Percentiles rank a stretch among this genome's conserved stretches.
Evolutionary conservation across 805 yeast species (phyloP).

Genomic region (Teunomyces funiuensis): DNA sequence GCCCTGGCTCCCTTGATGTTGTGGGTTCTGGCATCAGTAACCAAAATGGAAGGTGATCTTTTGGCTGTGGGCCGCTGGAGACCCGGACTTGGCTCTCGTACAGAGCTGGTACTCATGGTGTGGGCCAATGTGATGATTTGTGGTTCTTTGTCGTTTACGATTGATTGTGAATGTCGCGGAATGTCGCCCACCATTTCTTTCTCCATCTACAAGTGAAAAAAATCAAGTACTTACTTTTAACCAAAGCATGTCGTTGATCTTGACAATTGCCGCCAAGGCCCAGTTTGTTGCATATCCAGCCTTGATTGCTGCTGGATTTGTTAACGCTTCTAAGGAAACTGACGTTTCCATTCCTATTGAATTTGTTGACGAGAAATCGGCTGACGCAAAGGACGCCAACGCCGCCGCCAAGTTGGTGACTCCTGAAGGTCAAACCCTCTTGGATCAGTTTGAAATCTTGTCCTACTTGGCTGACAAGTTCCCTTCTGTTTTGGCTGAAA

Average conservation of each 20-base stretch:
- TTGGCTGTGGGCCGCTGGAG: constrained; percentile 60
- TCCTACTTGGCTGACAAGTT: constrained; percentile 49
- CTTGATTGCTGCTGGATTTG: constrained; percentile 73
- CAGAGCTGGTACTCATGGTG: constrained; percentile 3
- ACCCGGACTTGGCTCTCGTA: constrained; percentile 1
- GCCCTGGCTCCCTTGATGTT: constrained; percentile 56
- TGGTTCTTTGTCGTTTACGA: too few relatives aligned
- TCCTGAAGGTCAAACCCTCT: constrained; percentile 42
- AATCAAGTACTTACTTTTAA: neutral
- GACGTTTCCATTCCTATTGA: constrained; percentile 57
- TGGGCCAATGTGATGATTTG: neutral
- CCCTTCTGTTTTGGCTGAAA: constrained; percentile 41
- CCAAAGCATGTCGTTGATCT: constrained; percentile 41
- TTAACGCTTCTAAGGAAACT: constrained; percentile 46
- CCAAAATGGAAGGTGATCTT: constrained; percentile 89
- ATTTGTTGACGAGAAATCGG: constrained; percentile 66
- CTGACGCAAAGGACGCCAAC: constrained; percentile 34
- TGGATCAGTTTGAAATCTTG: constrained; percentile 47
- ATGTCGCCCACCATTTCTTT: too few relatives aligned
- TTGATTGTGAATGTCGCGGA: too few relatives aligned
- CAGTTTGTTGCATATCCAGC: constrained; percentile 77
- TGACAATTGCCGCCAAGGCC: constrained; percentile 84
- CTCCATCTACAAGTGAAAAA: too few relatives aligned
- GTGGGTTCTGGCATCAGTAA: constrained; percentile 77
- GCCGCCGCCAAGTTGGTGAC: constrained; percentile 45